A percentile compares a stretch with the other conserved stretches of the same genome.
These are phyloP conservation scores for Cystobasidium ongulense DNA, from an alignment of 768 basidiomycete species.

Conservation along the genomic window DNA sequence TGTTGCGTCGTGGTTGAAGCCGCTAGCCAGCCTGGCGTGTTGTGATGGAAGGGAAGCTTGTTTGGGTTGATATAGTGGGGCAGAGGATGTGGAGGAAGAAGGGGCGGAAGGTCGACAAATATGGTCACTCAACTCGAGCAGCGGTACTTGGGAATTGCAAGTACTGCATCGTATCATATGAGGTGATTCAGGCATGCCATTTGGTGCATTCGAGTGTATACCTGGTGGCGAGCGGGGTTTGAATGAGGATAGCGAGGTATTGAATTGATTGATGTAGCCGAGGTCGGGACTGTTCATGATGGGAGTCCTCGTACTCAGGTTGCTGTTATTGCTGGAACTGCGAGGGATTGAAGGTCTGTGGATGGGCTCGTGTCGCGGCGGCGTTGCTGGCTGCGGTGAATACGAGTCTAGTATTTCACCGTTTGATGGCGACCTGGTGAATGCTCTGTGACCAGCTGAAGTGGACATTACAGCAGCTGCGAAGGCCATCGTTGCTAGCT, in stretches of 20 bases:
- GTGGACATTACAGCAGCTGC: not conserved
- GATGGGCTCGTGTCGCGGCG: not conserved
- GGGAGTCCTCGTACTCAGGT: too few species aligned
- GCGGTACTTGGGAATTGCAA: not conserved
- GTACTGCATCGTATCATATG: conserved; percentile 24
- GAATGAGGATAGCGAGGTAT: not conserved
- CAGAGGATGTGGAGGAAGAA: not conserved
- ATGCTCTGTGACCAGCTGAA: not conserved
- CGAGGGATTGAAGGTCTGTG: not conserved
- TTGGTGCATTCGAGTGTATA: not conserved
- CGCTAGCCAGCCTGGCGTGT: not conserved
- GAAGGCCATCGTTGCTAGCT: not conserved
- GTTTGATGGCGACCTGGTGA: not conserved
- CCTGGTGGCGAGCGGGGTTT: not conserved
- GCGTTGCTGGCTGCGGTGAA: not conserved
- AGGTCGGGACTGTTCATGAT: not conserved
- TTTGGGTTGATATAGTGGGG: not conserved
- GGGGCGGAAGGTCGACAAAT: not conserved
- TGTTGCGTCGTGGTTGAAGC: not conserved
- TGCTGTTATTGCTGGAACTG: too few species aligned
- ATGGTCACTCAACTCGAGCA: conserved; percentile 5
- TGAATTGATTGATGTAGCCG: not conserved
- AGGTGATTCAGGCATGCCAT: not conserved
- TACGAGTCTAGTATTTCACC: not conserved
- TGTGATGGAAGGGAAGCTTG: not conserved